phyloP scores from a whole-genome alignment of 495 filamentous ascomycete species.

The Neurospora sp. region DNA sequence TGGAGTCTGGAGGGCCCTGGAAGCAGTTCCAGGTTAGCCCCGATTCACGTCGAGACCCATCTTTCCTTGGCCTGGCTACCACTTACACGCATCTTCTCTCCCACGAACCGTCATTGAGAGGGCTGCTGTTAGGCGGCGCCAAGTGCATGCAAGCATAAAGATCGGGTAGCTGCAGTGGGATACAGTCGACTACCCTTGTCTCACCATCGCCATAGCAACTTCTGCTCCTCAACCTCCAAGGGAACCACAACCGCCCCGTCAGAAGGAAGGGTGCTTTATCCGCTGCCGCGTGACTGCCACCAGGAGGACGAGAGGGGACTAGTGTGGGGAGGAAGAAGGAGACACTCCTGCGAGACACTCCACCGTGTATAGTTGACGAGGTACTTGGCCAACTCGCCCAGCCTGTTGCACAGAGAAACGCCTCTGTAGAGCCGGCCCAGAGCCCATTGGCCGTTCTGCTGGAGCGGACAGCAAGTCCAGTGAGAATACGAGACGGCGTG shows the following conservation, averaged over 20 bases:
- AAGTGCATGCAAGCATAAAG: conserved; percentile 20
- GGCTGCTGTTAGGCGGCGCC: conserved; percentile 15
- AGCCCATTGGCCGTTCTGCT: conserved; percentile 30
- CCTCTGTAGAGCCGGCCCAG: conserved; percentile 32
- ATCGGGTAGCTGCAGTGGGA: conserved; percentile 26
- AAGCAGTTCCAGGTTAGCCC: neutral
- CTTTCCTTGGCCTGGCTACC: neutral
- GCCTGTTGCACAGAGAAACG: conserved; percentile 32
- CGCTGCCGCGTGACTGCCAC: conserved; percentile 33
- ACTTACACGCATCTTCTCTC: neutral
- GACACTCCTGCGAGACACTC: conserved; percentile 19
- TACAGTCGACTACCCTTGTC: conserved; percentile 23
- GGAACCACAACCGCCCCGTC: neutral
- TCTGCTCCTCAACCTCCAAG: neutral
- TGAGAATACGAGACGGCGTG: conserved; percentile 25
- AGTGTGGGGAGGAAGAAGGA: conserved; percentile 2
- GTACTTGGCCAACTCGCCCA: conserved; percentile 24
- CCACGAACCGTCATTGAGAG: neutral
- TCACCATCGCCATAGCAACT: conserved; percentile 11
- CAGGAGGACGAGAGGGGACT: neutral
- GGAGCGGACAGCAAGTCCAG: conserved; percentile 10
- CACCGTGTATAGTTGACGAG: conserved; percentile 19
- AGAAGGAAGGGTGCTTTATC: conserved; percentile 29
- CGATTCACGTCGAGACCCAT: neutral
- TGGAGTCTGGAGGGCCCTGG: neutral